These are phyloP conservation scores for Metschnikowia proteae DNA, from an alignment of 805 yeast species.

Conservation along the genomic window DNA sequence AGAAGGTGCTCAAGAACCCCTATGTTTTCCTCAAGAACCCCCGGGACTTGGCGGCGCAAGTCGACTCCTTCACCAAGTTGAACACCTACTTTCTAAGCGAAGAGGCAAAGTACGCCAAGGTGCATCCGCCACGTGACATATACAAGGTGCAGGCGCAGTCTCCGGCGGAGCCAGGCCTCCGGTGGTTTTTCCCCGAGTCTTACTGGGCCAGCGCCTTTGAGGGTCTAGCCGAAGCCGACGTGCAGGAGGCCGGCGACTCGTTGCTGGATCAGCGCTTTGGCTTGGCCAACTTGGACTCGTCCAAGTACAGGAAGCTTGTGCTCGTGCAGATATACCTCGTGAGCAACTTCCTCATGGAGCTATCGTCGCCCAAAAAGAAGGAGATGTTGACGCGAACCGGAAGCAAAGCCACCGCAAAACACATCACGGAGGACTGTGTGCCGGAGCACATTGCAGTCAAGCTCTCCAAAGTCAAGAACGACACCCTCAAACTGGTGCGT, in stretches of 20 bases:
- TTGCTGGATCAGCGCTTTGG: conserved; percentile 23
- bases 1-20: conserved; percentile 35
- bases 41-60: conserved; percentile 19
- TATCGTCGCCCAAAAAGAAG: conserved; percentile 22
- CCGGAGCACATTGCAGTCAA: conserved; percentile 23
- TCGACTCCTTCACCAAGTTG: conserved; percentile 27
- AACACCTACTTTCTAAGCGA: conserved; percentile 28
- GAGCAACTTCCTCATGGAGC: conserved; percentile 28
- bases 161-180: conserved; percentile 17
- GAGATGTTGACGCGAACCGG: conserved; percentile 20
- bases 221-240: conserved; percentile 17
- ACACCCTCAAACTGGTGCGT: conserved; percentile 21
- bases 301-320: conserved; percentile 25
- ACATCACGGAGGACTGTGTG: conserved; percentile 31
- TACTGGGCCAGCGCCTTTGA: conserved; percentile 34
- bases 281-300: conserved; percentile 23
- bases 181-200: conserved; percentile 32
- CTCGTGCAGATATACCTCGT: conserved; percentile 31
- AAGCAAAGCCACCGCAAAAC: conserved; percentile 32
- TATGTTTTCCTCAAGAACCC: conserved; percentile 25
- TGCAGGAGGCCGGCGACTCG: conserved; percentile 3
- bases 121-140: conserved; percentile 18
- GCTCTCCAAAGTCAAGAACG: conserved; percentile 26
- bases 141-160: conserved; percentile 12
- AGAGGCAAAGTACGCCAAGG: conserved; percentile 23